Evolutionary conservation across 805 yeast genomes (phyloP), one percentile per base, ranked within the genome.

Genomic region (Metschnikowia vanudenii): DNA sequence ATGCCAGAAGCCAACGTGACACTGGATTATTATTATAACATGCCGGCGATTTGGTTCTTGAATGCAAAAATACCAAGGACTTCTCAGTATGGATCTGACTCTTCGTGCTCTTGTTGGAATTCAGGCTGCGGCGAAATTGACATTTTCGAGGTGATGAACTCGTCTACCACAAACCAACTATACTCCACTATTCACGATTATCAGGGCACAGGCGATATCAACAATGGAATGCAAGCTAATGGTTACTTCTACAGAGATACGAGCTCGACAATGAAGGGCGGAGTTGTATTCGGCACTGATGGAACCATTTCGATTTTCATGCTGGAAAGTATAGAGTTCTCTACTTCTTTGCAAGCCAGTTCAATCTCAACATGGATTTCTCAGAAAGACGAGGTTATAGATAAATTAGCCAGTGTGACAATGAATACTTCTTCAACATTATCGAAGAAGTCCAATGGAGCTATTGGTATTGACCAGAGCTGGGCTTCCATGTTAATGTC

Each of bases 71-170:
- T 85, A 48, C 85, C 89, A 53, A 76, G 91, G 71, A 84, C 90
- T 16, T 69, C 90, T 3, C 90, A 85, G 64, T 85, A 84, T 60
- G 81, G 84, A 39, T 50, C 67, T 4, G 80, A 79, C 53, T 67
- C 69, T 31, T 80, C 79, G 60, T 85, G 90, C 64, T 83, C 89
- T 6, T 82, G 89, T 58, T 85, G 91, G 91, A 71, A 77, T 37
- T 75, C 84, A 24, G 92, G 91, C 10, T 83, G 90, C 65, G 90
- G 91, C 62, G 90, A 85, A 64, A 83, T 80, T 55, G 92, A 85
- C 65, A 77, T 84, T 54, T 85, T 85, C 60, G 92, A 85, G 68
- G 82, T 81, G 34, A 76, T 82, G 80, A 85, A 85, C 65, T 65
- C 69, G 46, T 80, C 88, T 13, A 79, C 79, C 52, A 62, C 77